Evolutionary conservation across 2,329 filamentous ascomycete genomes (phyloP).

Genomic region (Aspergillus sp.): DNA sequence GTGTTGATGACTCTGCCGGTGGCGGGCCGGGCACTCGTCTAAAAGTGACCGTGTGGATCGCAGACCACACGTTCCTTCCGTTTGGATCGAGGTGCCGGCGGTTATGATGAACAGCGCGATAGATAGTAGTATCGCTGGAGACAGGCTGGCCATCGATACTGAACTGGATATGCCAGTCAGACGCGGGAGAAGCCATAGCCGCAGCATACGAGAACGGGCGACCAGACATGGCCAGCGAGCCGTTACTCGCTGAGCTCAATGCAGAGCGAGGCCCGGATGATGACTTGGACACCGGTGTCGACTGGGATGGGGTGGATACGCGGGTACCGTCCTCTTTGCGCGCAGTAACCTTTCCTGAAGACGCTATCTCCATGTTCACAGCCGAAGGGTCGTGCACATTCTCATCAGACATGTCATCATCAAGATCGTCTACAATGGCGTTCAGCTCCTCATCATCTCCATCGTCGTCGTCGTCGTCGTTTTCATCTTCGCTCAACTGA

Average conservation of each 20-base stretch:
- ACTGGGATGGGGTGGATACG: slow-evolving; percentile 76
- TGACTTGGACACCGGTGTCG: slow-evolving; percentile 46
- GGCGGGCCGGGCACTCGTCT: slow-evolving; percentile 81
- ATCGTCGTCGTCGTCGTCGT: slow-evolving; percentile 64
- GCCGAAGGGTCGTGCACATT: slow-evolving; percentile 79
- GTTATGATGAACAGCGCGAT: slow-evolving; percentile 83
- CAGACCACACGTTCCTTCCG: slow-evolving; percentile 82
- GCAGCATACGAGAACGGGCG: slow-evolving; percentile 79
- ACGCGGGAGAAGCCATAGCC: slow-evolving; percentile 74
- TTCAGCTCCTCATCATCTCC: slow-evolving; percentile 66
- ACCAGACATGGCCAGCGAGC: slow-evolving; percentile 53
- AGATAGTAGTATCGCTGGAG: slow-evolving; percentile 90
- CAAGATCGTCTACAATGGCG: slow-evolving; percentile 85
- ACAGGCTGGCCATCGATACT: slow-evolving; percentile 81
- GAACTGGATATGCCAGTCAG: slow-evolving; percentile 98
- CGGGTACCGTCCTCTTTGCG: slow-evolving; percentile 88
- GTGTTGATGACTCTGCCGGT: slow-evolving; percentile 67
- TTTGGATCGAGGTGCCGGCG: slow-evolving; percentile 59
- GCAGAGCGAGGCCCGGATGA: slow-evolving; percentile 32
- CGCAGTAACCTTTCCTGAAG: slow-evolving; percentile 83
- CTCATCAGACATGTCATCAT: slow-evolving; percentile 77
- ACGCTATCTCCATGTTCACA: slow-evolving; percentile 86
- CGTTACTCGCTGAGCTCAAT: slow-evolving; percentile 22
- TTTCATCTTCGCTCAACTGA: slow-evolving; percentile 67
- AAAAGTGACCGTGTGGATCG: slow-evolving; percentile 88